Percentiles rank a stretch among this genome's conserved stretches.
Evolutionary conservation across 768 basidiomycete species (phyloP).

Genomic region (Boletales sp.): DNA sequence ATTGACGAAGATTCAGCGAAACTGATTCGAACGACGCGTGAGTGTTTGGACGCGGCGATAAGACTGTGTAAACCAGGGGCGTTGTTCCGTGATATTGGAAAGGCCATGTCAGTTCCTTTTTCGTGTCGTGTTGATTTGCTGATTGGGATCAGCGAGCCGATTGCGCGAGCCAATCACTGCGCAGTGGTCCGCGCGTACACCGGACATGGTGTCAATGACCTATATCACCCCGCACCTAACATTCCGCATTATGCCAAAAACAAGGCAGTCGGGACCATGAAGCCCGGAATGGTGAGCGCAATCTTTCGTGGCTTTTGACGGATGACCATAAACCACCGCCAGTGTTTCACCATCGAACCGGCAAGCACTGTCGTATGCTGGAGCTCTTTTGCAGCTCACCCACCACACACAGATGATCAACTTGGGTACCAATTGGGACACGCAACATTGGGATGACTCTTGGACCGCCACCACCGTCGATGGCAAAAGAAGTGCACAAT

Average conservation of each 20-base stretch:
- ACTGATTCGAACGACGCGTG: slow-evolving; percentile 77
- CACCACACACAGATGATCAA: slow-evolving; percentile 78
- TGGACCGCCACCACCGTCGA: slow-evolving; percentile 96
- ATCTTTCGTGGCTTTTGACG: not conserved
- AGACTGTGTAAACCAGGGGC: slow-evolving; percentile 91
- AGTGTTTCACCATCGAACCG: slow-evolving; percentile 78
- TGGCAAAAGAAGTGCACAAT: slow-evolving; percentile 90
- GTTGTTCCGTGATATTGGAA: slow-evolving; percentile 84
- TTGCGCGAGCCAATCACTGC: slow-evolving; percentile 80
- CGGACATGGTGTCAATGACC: slow-evolving; percentile 84
- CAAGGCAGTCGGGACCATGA: slow-evolving; percentile 91
- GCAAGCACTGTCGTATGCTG: slow-evolving; percentile 35
- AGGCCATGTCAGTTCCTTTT: slow-evolving; percentile 60
- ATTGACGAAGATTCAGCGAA: slow-evolving; percentile 81
- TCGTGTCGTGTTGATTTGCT: slow-evolving; percentile 13
- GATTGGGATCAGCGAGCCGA: slow-evolving; percentile 59
- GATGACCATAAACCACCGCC: slow-evolving; percentile 5
- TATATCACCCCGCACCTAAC: slow-evolving; percentile 85
- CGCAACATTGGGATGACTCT: slow-evolving; percentile 87
- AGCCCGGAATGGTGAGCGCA: slow-evolving; percentile 81
- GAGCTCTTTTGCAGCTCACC: not conserved
- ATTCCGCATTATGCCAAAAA: slow-evolving; percentile 95
- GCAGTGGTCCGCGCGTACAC: slow-evolving; percentile 90
- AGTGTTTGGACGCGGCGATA: slow-evolving; percentile 86
- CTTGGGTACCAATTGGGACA: slow-evolving; percentile 71